A percentile compares a stretch with the other conserved stretches of the same genome.
These are phyloP conservation scores for Aegle marmelos DNA, from an alignment of 345 rosid species.

Conservation along the genomic window DNA sequence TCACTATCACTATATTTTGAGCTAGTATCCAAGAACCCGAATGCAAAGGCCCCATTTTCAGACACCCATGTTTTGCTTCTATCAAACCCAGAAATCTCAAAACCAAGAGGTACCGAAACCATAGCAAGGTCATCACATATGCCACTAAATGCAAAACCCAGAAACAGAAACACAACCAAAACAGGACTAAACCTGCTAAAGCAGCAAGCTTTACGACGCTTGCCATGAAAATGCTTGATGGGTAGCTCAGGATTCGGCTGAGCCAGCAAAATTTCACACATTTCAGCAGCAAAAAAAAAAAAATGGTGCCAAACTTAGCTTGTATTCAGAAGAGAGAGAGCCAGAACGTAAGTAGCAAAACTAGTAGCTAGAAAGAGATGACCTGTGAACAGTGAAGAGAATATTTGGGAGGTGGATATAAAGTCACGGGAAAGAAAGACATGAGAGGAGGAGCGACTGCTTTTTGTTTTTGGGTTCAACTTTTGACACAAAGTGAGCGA, in stretches of 20 bases:
- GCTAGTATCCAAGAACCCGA: constrained; percentile 30
- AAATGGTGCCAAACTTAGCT: not conserved
- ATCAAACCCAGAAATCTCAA: constrained; percentile 36
- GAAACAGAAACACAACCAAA: constrained; percentile 23
- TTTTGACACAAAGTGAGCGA: constrained; percentile 12
- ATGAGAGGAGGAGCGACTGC: not conserved
- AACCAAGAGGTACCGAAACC: constrained; percentile 39
- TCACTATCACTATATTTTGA: constrained; percentile 21
- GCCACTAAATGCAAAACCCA: constrained; percentile 23
- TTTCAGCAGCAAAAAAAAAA: constrained; percentile 12
- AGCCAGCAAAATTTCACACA: constrained; percentile 8
- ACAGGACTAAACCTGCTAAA: constrained; percentile 11
- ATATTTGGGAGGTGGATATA: constrained; percentile 7
- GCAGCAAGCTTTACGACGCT: not conserved
- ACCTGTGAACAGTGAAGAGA: constrained; percentile 2
- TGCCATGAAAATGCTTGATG: constrained; percentile 24
- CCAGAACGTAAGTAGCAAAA: not conserved
- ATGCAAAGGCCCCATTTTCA: constrained; percentile 37
- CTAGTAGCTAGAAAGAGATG: not conserved
- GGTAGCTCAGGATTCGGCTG: constrained; percentile 13
- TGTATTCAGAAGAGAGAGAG: not conserved
- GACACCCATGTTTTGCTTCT: constrained; percentile 34
- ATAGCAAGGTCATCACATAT: constrained; percentile 24
- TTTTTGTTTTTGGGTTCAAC: constrained; percentile 5
- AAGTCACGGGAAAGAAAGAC: not conserved